phyloP scores from a whole-genome alignment of 2,329 filamentous ascomycete genomes.

The Penicillium sp. region DNA sequence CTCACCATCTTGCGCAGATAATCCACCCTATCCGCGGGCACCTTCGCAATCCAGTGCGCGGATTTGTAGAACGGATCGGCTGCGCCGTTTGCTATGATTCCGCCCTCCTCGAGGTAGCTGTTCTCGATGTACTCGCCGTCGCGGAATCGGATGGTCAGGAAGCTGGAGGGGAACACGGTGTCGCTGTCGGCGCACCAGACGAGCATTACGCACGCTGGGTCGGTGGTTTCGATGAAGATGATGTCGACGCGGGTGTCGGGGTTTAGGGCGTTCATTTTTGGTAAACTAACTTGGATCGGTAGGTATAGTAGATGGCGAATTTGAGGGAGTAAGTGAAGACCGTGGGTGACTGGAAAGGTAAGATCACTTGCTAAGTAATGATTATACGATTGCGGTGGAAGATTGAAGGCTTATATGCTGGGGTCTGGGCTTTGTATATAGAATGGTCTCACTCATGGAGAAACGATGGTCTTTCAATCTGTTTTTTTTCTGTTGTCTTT shows the following conservation, averaged over 20 bases:
- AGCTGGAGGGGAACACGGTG: background rate
- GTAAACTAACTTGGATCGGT: too few relatives aligned
- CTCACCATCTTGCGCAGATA: background rate
- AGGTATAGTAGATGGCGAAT: too few relatives aligned
- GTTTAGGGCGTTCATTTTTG: background rate
- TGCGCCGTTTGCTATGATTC: too few relatives aligned
- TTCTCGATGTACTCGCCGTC: background rate
- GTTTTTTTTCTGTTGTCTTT: too few relatives aligned
- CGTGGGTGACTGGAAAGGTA: too few relatives aligned
- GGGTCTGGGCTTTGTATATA: too few relatives aligned
- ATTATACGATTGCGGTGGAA: too few relatives aligned
- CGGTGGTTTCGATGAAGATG: background rate
- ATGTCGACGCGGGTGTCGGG: background rate
- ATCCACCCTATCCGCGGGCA: background rate
- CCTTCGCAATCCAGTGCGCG: background rate
- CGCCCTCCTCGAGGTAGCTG: background rate
- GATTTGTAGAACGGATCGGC: background rate
- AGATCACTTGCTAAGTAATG: too few relatives aligned
- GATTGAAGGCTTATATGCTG: too few relatives aligned
- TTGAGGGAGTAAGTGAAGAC: too few relatives aligned
- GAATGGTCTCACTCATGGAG: too few relatives aligned
- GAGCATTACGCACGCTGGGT: background rate
- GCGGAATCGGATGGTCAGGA: background rate
- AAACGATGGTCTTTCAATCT: too few relatives aligned
- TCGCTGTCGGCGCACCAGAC: background rate